These are phyloP conservation scores for Lyophyllum shimeji DNA, from an alignment of 768 basidiomycete genomes.

Conservation along the genomic window DNA sequence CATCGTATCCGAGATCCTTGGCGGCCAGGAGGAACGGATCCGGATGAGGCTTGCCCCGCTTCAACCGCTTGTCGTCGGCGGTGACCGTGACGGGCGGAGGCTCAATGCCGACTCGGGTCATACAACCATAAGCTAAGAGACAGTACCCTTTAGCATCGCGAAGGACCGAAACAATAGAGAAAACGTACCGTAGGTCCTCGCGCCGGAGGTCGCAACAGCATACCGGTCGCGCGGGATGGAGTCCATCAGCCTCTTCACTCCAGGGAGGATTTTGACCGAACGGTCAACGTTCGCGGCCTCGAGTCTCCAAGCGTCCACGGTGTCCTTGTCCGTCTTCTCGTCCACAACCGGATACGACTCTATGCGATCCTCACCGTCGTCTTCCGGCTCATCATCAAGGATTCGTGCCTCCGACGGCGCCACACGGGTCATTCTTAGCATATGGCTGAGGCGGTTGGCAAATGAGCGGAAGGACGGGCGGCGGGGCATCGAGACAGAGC, in stretches of 20 bases:
- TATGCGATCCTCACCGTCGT: constrained; percentile 23
- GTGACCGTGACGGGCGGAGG: constrained; percentile 72
- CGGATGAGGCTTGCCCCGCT: constrained; percentile 62
- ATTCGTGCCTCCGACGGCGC: constrained; percentile 24
- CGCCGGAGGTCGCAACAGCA: constrained; percentile 74
- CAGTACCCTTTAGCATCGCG: neutral
- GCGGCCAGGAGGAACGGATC: constrained; percentile 67
- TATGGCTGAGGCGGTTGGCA: constrained; percentile 36
- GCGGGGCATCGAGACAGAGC: constrained; percentile 38
- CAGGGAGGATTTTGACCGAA: constrained; percentile 69
- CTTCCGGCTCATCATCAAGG: constrained; percentile 20
- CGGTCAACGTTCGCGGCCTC: constrained; percentile 59
- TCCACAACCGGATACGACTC: constrained; percentile 32
- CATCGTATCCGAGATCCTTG: constrained; percentile 52
- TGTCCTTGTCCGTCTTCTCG: constrained; percentile 25
- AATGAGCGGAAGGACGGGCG: constrained; percentile 46
- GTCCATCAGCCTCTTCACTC: constrained; percentile 62
- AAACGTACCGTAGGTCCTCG: constrained; percentile 62
- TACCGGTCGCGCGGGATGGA: constrained; percentile 66
- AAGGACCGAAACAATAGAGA: neutral
- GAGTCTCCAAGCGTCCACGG: constrained; percentile 50
- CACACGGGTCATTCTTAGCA: constrained; percentile 36
- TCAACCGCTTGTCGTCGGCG: constrained; percentile 72
- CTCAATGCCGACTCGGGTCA: constrained; percentile 67
- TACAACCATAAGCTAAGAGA: constrained; percentile 57